Conservation (phyloP, 1,284 basidiomycete species). For the Papiliotrema fonsecae region DNA sequence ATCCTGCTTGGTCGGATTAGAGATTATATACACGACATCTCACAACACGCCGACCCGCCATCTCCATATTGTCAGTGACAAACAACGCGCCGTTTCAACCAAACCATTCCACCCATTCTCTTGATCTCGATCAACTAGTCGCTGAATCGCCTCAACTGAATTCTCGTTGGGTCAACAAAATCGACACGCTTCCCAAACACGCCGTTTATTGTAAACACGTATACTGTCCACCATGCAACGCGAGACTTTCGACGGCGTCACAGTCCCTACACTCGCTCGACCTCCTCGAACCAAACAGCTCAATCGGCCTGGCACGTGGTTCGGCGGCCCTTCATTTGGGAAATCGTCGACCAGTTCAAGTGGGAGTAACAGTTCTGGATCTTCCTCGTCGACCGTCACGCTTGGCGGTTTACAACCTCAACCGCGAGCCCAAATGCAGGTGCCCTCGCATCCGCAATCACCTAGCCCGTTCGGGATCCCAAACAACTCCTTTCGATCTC, state of each 20-base stretch:
- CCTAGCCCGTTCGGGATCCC: conserved; percentile 11
- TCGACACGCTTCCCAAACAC: background rate
- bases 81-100: no score
- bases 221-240: conserved; percentile 1
- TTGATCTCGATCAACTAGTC: background rate
- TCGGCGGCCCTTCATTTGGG: conserved; percentile 12
- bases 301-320: conserved; percentile 28
- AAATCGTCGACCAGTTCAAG: conserved; percentile 9
- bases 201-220: background rate
- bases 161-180: background rate
- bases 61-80: background rate
- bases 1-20: no score
- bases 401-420: background rate
- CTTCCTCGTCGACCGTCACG: conserved; percentile 1
- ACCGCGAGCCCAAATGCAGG: background rate
- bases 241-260: background rate
- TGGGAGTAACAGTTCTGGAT: background rate
- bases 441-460: no score
- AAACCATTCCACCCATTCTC: background rate
- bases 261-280: background rate
- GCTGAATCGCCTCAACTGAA: no score
- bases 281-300: conserved; percentile 3
- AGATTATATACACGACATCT: no score
- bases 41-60: background rate
- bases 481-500: conserved; percentile 16